phyloP scores from a whole-genome alignment of 2,329 filamentous ascomycete genomes.

The Aspergillus bombycis region DNA sequence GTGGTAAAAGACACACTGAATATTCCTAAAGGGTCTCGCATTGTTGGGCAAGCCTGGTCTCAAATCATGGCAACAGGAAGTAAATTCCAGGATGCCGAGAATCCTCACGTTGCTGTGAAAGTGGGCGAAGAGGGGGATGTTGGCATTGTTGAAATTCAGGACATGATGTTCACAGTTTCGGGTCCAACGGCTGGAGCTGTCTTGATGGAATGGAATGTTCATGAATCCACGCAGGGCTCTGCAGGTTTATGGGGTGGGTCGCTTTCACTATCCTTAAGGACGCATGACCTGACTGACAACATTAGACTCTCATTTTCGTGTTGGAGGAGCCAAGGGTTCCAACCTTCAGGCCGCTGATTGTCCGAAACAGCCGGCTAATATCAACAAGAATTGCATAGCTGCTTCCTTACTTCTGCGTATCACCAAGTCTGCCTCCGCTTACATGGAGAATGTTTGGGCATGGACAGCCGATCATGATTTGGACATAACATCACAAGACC shows the following conservation, averaged over 20 bases:
- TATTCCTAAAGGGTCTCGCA: constrained; percentile 61
- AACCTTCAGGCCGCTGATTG: constrained; percentile 34
- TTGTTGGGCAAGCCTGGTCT: constrained; percentile 60
- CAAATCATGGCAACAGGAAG: constrained; percentile 37
- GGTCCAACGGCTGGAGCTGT: constrained; percentile 41
- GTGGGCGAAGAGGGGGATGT: constrained; percentile 35
- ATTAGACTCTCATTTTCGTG: constrained; percentile 39
- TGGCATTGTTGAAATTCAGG: constrained; percentile 41
- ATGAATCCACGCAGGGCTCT: constrained; percentile 31
- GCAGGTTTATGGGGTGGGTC: constrained; percentile 27
- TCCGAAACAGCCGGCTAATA: no score
- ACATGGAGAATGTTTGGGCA: no score
- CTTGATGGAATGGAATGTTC: constrained; percentile 42
- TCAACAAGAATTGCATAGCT: no score
- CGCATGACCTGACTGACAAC: no score
- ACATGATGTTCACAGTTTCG: constrained; percentile 38
- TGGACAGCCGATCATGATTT: no score
- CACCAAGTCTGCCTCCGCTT: no score
- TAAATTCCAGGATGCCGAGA: constrained; percentile 30
- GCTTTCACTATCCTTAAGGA: no score
- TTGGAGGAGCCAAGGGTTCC: constrained; percentile 43
- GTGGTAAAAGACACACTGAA: constrained; percentile 70
- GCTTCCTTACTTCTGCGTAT: no score
- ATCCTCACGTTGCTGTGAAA: constrained; percentile 30
- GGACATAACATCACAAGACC: no score